These are phyloP conservation scores for Aspergillus homomorphus DNA, from an alignment of 495 filamentous ascomycete genomes.

Conservation along the genomic window DNA sequence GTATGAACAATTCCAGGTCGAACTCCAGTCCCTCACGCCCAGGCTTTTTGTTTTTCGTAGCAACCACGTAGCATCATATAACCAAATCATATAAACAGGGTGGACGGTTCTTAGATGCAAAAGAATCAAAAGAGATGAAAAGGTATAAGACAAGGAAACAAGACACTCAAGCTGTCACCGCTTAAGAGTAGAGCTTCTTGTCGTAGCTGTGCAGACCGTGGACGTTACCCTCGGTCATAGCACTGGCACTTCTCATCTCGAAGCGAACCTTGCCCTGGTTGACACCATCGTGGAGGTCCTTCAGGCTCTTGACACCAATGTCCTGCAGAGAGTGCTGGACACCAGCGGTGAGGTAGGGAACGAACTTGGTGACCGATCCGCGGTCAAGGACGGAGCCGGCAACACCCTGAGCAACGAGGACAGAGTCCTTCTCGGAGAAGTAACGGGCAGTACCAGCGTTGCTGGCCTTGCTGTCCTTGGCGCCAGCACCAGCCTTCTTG, in stretches of 20 bases:
- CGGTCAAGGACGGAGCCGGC: conserved; percentile 71
- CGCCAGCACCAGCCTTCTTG: conserved; percentile 73
- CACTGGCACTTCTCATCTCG: conserved; percentile 89
- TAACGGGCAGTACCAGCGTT: conserved; percentile 97
- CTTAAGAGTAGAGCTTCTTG: conserved; percentile 96
- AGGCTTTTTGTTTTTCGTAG: conserved; percentile 34
- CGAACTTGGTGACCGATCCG: conserved; percentile 85
- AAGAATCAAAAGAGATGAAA: conserved; percentile 15
- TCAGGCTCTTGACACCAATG: conserved; percentile 77
- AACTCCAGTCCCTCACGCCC: conserved; percentile 37
- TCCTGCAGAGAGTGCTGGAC: conserved; percentile 97
- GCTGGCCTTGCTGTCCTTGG: conserved; percentile 73
- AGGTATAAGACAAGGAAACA: conserved; percentile 10
- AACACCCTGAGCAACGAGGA: conserved; percentile 96
- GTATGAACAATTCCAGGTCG: conserved; percentile 13
- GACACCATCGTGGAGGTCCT: conserved; percentile 73
- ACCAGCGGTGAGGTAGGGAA: conserved; percentile 91
- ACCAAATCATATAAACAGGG: conserved; percentile 27
- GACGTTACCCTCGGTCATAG: conserved; percentile 91
- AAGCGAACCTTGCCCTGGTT: conserved; percentile 78
- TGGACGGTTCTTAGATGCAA: conserved; percentile 11
- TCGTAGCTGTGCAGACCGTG: conserved; percentile 96
- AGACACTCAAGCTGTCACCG: conserved; percentile 14
- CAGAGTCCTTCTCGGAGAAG: conserved; percentile 92
- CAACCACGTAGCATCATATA: conserved; percentile 32